Evolutionary conservation across 2,329 filamentous ascomycete genomes (phyloP).

Genomic region (Westerdykella ornata): DNA sequence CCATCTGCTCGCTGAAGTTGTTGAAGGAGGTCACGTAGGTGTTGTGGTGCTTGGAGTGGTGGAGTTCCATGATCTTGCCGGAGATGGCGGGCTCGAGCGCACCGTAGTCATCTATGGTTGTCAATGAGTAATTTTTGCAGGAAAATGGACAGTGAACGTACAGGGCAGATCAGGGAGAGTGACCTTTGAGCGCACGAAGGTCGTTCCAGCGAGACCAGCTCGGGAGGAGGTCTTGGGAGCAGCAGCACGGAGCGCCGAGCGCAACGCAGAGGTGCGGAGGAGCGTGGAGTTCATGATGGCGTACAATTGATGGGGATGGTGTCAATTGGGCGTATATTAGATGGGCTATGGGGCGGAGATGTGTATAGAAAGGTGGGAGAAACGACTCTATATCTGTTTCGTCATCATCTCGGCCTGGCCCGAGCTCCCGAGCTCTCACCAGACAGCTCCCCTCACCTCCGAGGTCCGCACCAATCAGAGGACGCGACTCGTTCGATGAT

Average conservation of each 20-base stretch:
- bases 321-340: slow-evolving; percentile 17
- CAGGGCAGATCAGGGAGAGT: slow-evolving; percentile 84
- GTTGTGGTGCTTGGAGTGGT: slow-evolving; percentile 91
- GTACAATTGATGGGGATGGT: slow-evolving; percentile 9
- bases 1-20: slow-evolving; percentile 64
- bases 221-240: slow-evolving; percentile 54
- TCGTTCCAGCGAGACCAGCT: slow-evolving; percentile 62
- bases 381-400: neutral
- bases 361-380: neutral
- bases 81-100: slow-evolving; percentile 82
- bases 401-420: neutral
- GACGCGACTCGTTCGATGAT: neutral
- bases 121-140: slow-evolving; percentile 1
- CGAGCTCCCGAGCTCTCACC: too few relatives aligned
- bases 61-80: slow-evolving; percentile 91
- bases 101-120: slow-evolving; percentile 75
- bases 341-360: neutral
- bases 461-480: neutral
- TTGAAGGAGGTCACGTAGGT: slow-evolving; percentile 91
- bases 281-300: slow-evolving; percentile 66
- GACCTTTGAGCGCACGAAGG: slow-evolving; percentile 78
- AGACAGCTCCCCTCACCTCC: too few relatives aligned
- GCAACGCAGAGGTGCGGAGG: slow-evolving; percentile 63
- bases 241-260: slow-evolving; percentile 64
- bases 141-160: slow-evolving; percentile 38